Evolutionary conservation across 441 rosid genomes (phyloP).

Genomic region (Pelargonium citronellum): DNA sequence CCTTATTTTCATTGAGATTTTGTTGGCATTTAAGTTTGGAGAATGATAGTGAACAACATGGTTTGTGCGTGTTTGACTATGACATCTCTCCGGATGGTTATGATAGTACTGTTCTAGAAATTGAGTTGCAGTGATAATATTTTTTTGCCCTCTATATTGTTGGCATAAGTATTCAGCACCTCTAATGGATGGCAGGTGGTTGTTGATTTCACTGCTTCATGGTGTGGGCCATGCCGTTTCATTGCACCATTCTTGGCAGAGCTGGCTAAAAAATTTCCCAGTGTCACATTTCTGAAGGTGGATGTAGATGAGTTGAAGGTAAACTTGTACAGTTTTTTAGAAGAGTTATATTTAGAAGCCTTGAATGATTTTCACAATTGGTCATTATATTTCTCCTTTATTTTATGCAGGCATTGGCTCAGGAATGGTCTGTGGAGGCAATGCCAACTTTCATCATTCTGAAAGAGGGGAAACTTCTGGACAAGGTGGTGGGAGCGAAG

Average conservation of each 20-base stretch:
- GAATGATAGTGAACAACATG: too few species aligned
- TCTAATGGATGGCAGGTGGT: conserved; percentile 41
- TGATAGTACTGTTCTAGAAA: too few species aligned
- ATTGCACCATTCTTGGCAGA: conserved; percentile 71
- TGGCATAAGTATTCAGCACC: too few species aligned
- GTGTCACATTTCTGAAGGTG: conserved; percentile 69
- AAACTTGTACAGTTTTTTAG: too few species aligned
- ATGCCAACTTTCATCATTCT: conserved; percentile 87
- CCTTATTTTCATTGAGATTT: too few species aligned
- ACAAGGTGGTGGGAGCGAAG: conserved; percentile 83
- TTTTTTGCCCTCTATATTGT: too few species aligned
- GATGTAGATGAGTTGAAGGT: conserved; percentile 80
- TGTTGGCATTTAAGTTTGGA: too few species aligned
- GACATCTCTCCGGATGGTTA: too few species aligned
- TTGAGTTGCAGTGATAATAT: too few species aligned
- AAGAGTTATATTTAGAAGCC: background rate
- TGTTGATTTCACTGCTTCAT: conserved; percentile 83
- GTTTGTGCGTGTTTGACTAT: too few species aligned
- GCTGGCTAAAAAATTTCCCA: conserved; percentile 62
- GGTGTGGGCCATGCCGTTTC: conserved; percentile 91
- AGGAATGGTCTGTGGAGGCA: conserved; percentile 78
- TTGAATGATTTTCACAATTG: background rate
- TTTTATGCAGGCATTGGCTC: conserved; percentile 55
- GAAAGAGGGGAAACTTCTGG: conserved; percentile 67
- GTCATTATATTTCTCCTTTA: background rate